Evolutionary conservation across 176 grass and related monocot genomes (phyloP).

Genomic region (Aegilops speltoides): DNA sequence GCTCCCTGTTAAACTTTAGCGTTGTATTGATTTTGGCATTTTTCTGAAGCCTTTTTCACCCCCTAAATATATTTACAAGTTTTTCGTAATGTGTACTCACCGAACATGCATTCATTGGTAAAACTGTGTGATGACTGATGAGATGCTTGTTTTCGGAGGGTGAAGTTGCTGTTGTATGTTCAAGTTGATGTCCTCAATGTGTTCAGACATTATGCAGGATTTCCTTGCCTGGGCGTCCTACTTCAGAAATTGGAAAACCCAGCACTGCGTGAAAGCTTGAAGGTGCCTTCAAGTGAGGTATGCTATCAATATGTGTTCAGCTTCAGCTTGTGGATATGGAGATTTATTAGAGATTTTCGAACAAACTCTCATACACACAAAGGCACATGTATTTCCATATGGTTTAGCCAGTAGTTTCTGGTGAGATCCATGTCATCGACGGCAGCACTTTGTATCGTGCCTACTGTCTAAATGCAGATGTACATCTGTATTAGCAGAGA

Average conservation of each 20-base stretch:
- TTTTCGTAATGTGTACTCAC: not conserved
- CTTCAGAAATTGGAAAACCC: conserved; percentile 98
- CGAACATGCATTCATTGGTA: not conserved
- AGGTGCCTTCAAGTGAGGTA: conserved; percentile 92
- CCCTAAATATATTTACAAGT: not conserved
- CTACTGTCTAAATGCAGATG: not conserved
- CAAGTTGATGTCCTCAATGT: conserved; percentile 16
- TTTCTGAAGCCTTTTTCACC: not conserved
- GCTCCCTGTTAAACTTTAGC: not conserved
- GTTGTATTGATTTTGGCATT: not conserved
- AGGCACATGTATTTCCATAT: not conserved
- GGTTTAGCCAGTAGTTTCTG: not conserved
- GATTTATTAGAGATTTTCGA: not conserved
- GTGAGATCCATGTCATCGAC: not conserved
- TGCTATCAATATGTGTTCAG: conserved; percentile 24
- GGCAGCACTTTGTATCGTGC: not conserved
- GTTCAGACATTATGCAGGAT: conserved; percentile 56
- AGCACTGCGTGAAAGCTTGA: conserved; percentile 82
- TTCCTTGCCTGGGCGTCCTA: conserved; percentile 95
- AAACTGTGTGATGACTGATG: not conserved
- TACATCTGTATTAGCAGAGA: conserved; percentile 16
- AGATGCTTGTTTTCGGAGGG: not conserved
- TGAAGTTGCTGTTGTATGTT: conserved; percentile 3
- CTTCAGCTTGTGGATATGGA: conserved; percentile 18
- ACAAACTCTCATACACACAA: conserved; percentile 4